A percentile compares a stretch with the other conserved stretches of the same genome.
Conservation (phyloP, 345 rosid species). For the Carallia pectinifolia region DNA sequence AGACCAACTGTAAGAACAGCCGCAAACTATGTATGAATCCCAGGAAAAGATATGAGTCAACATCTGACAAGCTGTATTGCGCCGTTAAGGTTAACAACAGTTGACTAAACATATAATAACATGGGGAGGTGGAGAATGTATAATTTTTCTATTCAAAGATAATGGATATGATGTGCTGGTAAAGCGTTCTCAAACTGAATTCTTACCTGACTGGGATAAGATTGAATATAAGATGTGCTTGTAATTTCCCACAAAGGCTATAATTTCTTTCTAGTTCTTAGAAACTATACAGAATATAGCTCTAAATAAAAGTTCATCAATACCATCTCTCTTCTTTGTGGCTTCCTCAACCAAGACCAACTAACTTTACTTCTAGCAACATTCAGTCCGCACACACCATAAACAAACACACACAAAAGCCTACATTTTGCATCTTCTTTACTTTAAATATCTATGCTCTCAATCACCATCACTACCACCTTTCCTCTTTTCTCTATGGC, state of each 20-base stretch:
- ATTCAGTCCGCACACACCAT: too few relatives aligned
- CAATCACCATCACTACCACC: too few relatives aligned
- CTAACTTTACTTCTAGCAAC: too few relatives aligned
- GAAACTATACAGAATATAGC: too few relatives aligned
- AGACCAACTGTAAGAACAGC: not conserved
- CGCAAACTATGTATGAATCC: not conserved
- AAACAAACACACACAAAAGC: too few relatives aligned
- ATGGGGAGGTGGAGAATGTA: not conserved
- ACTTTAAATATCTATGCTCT: too few relatives aligned
- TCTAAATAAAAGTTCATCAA: not conserved
- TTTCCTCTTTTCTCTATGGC: too few relatives aligned
- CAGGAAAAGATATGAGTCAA: not conserved
- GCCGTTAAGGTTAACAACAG: too few relatives aligned
- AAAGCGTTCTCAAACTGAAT: not conserved
- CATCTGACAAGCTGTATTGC: too few relatives aligned
- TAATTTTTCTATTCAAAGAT: not conserved
- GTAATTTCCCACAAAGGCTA: not conserved
- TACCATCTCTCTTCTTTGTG: not conserved
- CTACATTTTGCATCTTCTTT: too few relatives aligned
- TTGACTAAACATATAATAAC: too few relatives aligned
- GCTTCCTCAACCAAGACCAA: too few relatives aligned
- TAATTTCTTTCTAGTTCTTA: not conserved
- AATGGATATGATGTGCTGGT: not conserved
- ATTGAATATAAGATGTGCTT: not conserved
- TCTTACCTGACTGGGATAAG: not conserved